Evolutionary conservation across 306 rosid genomes (phyloP).

Genomic region (Lagenaria siceraria): DNA sequence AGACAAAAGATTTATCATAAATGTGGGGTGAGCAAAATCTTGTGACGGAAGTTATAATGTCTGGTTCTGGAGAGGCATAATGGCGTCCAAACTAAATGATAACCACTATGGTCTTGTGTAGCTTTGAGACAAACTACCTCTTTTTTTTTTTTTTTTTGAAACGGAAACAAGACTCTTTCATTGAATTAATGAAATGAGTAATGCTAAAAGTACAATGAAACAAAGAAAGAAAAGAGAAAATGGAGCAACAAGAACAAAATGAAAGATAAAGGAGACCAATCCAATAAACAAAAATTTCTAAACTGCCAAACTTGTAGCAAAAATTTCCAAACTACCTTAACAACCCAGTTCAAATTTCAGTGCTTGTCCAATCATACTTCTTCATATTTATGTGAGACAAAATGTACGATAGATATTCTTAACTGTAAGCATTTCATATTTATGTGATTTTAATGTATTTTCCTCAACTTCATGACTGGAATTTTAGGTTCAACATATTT

Average conservation of each 20-base stretch:
- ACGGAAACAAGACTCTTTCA: too few relatives aligned
- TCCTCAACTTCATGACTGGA: background rate
- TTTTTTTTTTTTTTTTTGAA: too few relatives aligned
- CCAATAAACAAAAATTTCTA: too few relatives aligned
- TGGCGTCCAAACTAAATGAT: background rate
- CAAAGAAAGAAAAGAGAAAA: too few relatives aligned
- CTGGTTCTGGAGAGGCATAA: background rate
- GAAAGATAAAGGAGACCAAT: too few relatives aligned
- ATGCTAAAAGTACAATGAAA: too few relatives aligned
- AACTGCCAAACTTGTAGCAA: too few relatives aligned
- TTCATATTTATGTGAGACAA: too few relatives aligned
- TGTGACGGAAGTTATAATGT: background rate
- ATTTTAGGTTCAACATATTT: conserved; percentile 79
- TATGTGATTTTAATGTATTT: conserved; percentile 1
- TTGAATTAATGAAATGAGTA: too few relatives aligned
- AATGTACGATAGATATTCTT: background rate
- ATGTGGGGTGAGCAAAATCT: background rate
- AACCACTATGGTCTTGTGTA: background rate
- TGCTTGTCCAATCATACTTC: background rate
- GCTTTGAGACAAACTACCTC: background rate
- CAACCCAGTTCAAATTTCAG: background rate
- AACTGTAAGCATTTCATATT: background rate
- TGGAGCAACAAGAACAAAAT: too few relatives aligned
- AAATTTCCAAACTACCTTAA: background rate
- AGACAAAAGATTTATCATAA: background rate